Evolutionary conservation across 2,329 filamentous ascomycete species (phyloP).

Genomic region (Aspergillus persii): DNA sequence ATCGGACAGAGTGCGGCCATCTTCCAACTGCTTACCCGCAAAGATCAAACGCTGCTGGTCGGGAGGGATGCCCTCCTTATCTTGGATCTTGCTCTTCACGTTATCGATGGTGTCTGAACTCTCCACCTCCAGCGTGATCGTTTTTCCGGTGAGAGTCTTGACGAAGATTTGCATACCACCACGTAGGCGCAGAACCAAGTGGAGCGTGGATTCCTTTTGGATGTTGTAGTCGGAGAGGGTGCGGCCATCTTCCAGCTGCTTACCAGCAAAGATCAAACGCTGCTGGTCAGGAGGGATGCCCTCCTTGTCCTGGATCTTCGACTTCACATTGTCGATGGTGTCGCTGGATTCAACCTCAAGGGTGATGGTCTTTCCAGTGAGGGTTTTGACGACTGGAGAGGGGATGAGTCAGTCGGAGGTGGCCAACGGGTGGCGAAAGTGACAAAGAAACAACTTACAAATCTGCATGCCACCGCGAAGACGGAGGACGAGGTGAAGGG

Average conservation of each 20-base stretch:
- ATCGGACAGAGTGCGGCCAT: slow-evolving; percentile 84
- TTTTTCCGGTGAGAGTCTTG: slow-evolving; percentile 72
- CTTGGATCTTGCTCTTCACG: slow-evolving; percentile 85
- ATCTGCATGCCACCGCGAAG: slow-evolving; percentile 65
- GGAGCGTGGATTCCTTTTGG: slow-evolving; percentile 85
- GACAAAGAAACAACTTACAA: slow-evolving; percentile 47
- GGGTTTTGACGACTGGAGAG: slow-evolving; percentile 55
- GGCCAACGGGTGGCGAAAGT: slow-evolving; percentile 8
- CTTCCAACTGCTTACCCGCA: slow-evolving; percentile 88
- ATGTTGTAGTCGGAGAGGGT: slow-evolving; percentile 93
- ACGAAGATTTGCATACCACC: slow-evolving; percentile 68
- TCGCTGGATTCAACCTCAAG: slow-evolving; percentile 70
- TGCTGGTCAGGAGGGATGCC: slow-evolving; percentile 95
- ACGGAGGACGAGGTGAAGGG: slow-evolving; percentile 72
- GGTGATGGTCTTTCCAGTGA: slow-evolving; percentile 64
- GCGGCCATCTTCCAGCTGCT: slow-evolving; percentile 93
- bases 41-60: slow-evolving; percentile 95
- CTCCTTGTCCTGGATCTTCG: slow-evolving; percentile 97
- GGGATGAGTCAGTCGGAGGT: background rate
- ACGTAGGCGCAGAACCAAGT: slow-evolving; percentile 81
- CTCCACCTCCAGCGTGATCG: slow-evolving; percentile 88
- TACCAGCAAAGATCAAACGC: slow-evolving; percentile 92
- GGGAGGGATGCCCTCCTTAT: slow-evolving; percentile 81
- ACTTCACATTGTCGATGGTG: slow-evolving; percentile 95
- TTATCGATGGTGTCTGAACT: slow-evolving; percentile 91